Conservation (phyloP, 192 early-diverging fungal genomes). For the Backusella circina region DNA sequence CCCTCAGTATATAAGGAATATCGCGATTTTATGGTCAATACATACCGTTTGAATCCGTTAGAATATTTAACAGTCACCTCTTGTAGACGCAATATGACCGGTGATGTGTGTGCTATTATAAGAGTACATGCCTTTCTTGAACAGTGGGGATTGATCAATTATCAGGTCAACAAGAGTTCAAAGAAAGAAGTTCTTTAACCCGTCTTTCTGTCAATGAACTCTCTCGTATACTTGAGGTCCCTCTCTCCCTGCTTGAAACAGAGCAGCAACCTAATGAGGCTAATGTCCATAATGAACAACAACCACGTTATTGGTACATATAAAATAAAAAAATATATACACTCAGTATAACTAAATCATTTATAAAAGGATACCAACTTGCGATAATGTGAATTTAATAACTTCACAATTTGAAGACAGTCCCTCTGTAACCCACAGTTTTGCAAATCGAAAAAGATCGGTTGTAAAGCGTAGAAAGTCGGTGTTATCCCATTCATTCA, state of each 20-base stretch:
- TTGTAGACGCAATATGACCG: conserved; percentile 90
- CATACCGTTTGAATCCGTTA: conserved; percentile 88
- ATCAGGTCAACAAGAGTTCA: conserved; percentile 41
- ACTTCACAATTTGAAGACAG: neutral
- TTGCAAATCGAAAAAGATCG: neutral
- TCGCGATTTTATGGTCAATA: conserved; percentile 98
- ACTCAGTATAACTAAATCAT: neutral
- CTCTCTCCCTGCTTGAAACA: neutral
- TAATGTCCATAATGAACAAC: neutral
- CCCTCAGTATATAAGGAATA: conserved; percentile 90
- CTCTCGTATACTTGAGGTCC: neutral
- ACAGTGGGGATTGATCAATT: conserved; percentile 99
- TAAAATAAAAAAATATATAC: neutral
- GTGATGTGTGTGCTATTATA: conserved; percentile 98
- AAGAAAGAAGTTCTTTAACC: neutral
- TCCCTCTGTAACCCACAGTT: neutral
- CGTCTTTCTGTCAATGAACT: neutral
- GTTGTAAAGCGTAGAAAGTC: conserved; percentile 22
- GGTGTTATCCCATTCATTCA: conserved; percentile 30
- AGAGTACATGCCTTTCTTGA: conserved; percentile 97
- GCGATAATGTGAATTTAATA: neutral
- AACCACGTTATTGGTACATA: neutral
- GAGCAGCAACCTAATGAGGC: neutral
- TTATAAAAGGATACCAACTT: neutral
- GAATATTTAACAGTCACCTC: conserved; percentile 99